phyloP scores from a whole-genome alignment of 148 eudicot species.

The Mesembryanthemum crystallinum region DNA sequence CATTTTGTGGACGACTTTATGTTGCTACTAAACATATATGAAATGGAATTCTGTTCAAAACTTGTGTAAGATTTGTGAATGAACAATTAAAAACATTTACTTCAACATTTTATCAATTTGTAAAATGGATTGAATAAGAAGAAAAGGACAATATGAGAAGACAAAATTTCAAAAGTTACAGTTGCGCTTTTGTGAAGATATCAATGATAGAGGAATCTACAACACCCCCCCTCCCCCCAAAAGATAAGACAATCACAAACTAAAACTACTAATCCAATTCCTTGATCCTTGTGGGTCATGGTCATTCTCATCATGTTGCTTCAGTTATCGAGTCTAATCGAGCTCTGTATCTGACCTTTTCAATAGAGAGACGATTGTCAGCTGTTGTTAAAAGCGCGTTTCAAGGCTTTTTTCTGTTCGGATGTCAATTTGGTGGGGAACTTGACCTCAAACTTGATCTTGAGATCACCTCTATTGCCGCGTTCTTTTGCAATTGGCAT shows the following conservation, averaged over 20 bases:
- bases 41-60: no score
- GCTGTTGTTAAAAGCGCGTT: constrained; percentile 47
- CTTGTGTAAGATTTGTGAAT: background rate
- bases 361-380: background rate
- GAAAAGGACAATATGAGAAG: background rate
- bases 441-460: constrained; percentile 54
- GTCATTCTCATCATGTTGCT: background rate
- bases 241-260: background rate
- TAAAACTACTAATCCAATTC: background rate
- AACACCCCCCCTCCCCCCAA: background rate
- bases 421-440: constrained; percentile 52
- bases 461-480: constrained; percentile 54
- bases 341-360: background rate
- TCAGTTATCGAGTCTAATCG: background rate
- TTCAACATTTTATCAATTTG: background rate
- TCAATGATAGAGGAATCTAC: no score
- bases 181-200: background rate
- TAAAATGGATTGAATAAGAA: background rate
- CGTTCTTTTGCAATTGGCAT: constrained; percentile 74
- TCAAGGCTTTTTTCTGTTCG: constrained; percentile 51
- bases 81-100: background rate
- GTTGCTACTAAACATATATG: no score
- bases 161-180: background rate
- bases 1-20: no score
- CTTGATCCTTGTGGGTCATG: background rate